These are phyloP conservation scores for Chamaenerion angustifolium DNA, from an alignment of 345 rosid genomes.

Conservation along the genomic window DNA sequence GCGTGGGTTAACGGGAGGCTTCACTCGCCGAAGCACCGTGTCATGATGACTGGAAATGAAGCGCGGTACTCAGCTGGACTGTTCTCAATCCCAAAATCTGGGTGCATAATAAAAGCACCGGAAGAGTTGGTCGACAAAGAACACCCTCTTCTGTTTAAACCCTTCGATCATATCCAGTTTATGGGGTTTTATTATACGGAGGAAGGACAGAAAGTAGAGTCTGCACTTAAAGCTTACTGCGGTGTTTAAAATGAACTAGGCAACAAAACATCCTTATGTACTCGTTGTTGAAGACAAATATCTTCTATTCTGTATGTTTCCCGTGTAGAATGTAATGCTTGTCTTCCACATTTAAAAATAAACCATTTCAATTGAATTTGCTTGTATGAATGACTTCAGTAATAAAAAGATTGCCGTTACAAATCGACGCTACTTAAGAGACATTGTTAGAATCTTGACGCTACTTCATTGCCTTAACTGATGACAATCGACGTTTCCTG, in stretches of 20 bases:
- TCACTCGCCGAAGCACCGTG: constrained; percentile 49
- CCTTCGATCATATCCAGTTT: constrained; percentile 42
- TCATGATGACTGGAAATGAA: constrained; percentile 49
- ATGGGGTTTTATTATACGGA: constrained; percentile 25
- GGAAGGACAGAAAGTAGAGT: constrained; percentile 25
- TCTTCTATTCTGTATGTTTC: no score
- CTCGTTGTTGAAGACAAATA: no score
- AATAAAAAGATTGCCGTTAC: no score
- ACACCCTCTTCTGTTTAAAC: constrained; percentile 39
- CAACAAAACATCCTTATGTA: not conserved
- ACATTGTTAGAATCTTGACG: no score
- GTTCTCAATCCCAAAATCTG: constrained; percentile 43
- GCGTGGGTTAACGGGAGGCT: constrained; percentile 55
- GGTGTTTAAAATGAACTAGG: constrained; percentile 24
- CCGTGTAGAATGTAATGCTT: no score
- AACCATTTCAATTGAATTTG: no score
- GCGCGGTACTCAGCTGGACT: constrained; percentile 44
- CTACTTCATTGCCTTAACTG: no score
- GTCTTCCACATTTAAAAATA: no score
- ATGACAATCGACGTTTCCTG: no score
- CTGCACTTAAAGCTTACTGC: constrained; percentile 33
- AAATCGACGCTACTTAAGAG: no score
- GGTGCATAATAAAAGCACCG: constrained; percentile 27
- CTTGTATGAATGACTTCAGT: no score
- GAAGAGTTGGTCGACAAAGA: constrained; percentile 42